Evolutionary conservation across 2,329 filamentous ascomycete genomes (phyloP).

Genomic region (Aspergillus cejpii): DNA sequence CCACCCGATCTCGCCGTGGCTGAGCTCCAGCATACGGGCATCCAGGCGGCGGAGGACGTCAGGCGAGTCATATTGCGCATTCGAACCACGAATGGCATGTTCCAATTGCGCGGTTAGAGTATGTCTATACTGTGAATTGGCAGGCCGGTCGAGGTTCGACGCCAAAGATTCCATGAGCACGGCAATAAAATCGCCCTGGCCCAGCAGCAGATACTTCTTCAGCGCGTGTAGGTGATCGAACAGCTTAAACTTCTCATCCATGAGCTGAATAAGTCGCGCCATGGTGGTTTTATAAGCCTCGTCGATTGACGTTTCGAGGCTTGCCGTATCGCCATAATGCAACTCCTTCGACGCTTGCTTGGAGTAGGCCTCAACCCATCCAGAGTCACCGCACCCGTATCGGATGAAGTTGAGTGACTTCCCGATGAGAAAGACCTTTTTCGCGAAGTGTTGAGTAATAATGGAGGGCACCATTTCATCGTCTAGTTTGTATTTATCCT

Average conservation of each 20-base stretch:
- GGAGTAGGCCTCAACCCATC: slow-evolving; percentile 93
- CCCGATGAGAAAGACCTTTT: slow-evolving; percentile 93
- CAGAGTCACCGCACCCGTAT: slow-evolving; percentile 85
- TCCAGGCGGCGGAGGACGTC: slow-evolving; percentile 89
- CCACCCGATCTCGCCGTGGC: slow-evolving; percentile 96
- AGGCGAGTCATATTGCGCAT: slow-evolving; percentile 88
- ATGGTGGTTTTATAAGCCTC: slow-evolving; percentile 98
- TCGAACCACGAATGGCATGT: slow-evolving; percentile 92
- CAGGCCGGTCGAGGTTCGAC: slow-evolving; percentile 84
- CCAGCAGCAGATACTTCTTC: slow-evolving; percentile 89
- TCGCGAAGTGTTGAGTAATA: slow-evolving; percentile 85
- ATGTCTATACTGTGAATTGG: slow-evolving; percentile 94
- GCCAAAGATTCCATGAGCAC: slow-evolving; percentile 94
- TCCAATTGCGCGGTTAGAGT: slow-evolving; percentile 96
- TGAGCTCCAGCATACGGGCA: slow-evolving; percentile 95
- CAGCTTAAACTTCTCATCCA: slow-evolving; percentile 90
- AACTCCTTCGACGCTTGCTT: slow-evolving; percentile 88
- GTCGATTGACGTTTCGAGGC: slow-evolving; percentile 85
- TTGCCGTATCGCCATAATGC: slow-evolving; percentile 85
- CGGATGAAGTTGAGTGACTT: slow-evolving; percentile 98
- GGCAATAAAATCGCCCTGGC: slow-evolving; percentile 95
- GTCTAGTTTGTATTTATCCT: slow-evolving; percentile 89
- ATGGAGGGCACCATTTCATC: slow-evolving; percentile 86
- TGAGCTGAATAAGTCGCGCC: slow-evolving; percentile 85
- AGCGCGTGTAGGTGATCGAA: slow-evolving; percentile 87